These are phyloP conservation scores for Chenopodium suecicum DNA, from an alignment of 148 eudicot species.

Conservation along the genomic window DNA sequence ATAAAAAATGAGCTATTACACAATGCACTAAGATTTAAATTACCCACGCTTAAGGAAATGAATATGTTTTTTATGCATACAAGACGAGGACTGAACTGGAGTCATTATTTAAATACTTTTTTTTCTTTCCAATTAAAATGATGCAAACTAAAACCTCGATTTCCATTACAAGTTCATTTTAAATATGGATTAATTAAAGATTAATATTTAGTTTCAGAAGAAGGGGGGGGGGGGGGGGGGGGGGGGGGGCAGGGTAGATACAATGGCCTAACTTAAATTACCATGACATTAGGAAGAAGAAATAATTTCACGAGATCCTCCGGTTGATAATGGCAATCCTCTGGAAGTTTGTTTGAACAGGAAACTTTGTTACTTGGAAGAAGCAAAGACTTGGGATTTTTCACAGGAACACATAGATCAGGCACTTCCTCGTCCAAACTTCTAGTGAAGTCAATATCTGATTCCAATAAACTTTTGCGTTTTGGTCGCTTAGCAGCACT, in stretches of 20 bases:
- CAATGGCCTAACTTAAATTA: slow-evolving; percentile 28
- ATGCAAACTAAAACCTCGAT: neutral
- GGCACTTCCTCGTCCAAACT: slow-evolving; percentile 47
- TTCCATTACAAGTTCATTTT: neutral
- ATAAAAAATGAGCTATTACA: neutral
- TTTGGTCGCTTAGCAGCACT: slow-evolving; percentile 46
- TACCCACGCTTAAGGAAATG: neutral
- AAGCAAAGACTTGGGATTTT: slow-evolving; percentile 73
- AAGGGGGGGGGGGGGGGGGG: too few relatives aligned
- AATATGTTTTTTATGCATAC: neutral
- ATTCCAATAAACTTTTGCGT: slow-evolving; percentile 50
- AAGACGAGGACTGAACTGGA: neutral
- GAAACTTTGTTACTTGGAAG: slow-evolving; percentile 63
- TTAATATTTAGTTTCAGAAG: too few relatives aligned
- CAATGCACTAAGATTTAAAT: neutral
- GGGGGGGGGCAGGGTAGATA: too few relatives aligned
- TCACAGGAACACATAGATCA: slow-evolving; percentile 73
- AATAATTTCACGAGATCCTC: slow-evolving; percentile 93
- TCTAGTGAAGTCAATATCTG: slow-evolving; percentile 66
- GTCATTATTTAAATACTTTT: neutral
- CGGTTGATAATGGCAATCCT: slow-evolving; percentile 95
- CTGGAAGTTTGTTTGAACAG: slow-evolving; percentile 73
- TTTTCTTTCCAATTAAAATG: neutral
- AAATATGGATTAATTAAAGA: neutral
- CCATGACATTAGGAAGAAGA: slow-evolving; percentile 82